Base-by-base conservation (phyloP, 2,329 filamentous ascomycete species). In the Cladosporium sp. region DNA sequence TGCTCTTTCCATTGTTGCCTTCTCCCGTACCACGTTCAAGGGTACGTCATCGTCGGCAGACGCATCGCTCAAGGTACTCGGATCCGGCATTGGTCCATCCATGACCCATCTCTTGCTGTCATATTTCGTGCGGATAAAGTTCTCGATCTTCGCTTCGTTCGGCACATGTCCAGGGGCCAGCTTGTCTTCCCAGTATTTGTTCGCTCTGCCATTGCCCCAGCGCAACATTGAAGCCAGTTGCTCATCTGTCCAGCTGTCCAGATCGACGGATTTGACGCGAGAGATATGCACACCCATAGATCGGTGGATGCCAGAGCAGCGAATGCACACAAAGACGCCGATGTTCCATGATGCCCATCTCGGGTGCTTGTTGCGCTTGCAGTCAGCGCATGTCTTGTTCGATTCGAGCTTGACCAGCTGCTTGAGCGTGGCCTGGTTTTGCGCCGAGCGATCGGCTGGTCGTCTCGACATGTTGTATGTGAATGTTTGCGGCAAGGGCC, bases 341-440 rank as follows among this genome's bases (percentile, higher is more conserved):
- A 99, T 78, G 73, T 99, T 99, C 94, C 94, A 99, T 71, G 91
- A 97, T 32, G 94, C 94, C 94, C 94, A 99, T 88, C 94, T 85
- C 60, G 94, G 94, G 78, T 97, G 94, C 76, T 97, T 99, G 80
- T 97, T 99, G 74, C 89, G 87, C 81, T 99, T 99, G 84, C 94
- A 99, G 75, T 99, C 94, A 60, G 93, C 91, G 80, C 94, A 99
- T 71, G 89, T 85, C 80, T 99, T 99, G 80, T 99, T 99, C 62
- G 86, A 79, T 71, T 97, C 93, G 66, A 99, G 79, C 78, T 97
- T 99, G 73, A 97, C 81, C 66, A 99, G 83, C 71, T 84, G 91
- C 81, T 97, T 97, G 75, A 99, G 90, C 44, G 91, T 95, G 73
- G 88, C 86, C 74, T 90, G 88, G 78, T 99, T 99, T 77, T 95